Evolutionary conservation across 106 monocot species (phyloP).

Genomic region (Platanthera zijinensis): DNA sequence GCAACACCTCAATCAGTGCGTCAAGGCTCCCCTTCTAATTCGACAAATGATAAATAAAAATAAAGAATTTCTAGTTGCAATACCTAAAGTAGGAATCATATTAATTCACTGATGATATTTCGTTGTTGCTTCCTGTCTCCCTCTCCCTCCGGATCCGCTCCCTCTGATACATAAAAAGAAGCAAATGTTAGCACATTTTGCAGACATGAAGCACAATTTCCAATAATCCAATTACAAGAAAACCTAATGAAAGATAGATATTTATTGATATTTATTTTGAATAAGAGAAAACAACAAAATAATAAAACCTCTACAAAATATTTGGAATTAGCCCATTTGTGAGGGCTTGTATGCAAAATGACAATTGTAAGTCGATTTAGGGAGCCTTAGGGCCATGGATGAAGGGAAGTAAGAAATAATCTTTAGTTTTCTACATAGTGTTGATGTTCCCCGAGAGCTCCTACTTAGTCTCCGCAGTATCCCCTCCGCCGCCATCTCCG

Average conservation of each 20-base stretch:
- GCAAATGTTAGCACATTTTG: neutral
- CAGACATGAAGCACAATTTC: neutral
- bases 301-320: neutral
- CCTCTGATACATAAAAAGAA: slow-evolving; percentile 1
- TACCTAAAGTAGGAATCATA: neutral
- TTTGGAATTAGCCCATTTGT: no score
- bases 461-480: no score
- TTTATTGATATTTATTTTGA: neutral
- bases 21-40: no score
- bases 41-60: neutral
- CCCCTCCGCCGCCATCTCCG: neutral
- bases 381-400: neutral
- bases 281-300: neutral
- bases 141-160: neutral
- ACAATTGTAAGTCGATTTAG: neutral
- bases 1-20: no score
- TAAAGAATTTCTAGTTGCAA: neutral
- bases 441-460: no score
- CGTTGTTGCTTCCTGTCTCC: neutral
- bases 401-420: neutral
- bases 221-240: neutral
- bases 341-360: no score
- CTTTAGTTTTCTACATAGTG: neutral
- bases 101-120: neutral
- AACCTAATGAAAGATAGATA: neutral